Evolutionary conservation across 306 rosid genomes (phyloP).

Genomic region (Malus asiatica): DNA sequence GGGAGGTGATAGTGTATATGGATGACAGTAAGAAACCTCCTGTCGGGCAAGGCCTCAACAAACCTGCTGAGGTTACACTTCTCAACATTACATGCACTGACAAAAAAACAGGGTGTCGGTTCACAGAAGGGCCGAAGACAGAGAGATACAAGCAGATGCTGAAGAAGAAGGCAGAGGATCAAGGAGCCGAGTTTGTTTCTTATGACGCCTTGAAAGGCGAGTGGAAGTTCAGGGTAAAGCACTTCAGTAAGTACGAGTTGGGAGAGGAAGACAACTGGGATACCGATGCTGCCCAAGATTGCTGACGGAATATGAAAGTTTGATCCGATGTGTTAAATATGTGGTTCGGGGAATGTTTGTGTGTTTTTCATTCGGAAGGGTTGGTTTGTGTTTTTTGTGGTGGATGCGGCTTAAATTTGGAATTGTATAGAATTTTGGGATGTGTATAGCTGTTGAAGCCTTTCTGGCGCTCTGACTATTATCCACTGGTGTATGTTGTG

Average conservation of each 20-base stretch:
- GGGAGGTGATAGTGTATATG: slow-evolving; percentile 90
- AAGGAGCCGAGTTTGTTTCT: slow-evolving; percentile 83
- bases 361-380: background rate
- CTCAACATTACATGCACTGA: slow-evolving; percentile 84
- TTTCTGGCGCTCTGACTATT: background rate
- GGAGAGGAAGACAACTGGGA: slow-evolving; percentile 34
- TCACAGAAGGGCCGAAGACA: slow-evolving; percentile 63
- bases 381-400: background rate
- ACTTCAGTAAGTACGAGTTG: slow-evolving; percentile 65
- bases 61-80: slow-evolving; percentile 92
- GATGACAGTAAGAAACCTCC: slow-evolving; percentile 93
- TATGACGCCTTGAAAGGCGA: slow-evolving; percentile 73
- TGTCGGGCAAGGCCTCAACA: slow-evolving; percentile 93
- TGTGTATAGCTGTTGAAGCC: background rate
- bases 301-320: background rate
- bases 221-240: slow-evolving; percentile 87
- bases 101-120: slow-evolving; percentile 66
- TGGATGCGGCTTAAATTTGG: background rate
- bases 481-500: background rate
- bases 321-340: background rate
- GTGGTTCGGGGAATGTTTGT: background rate
- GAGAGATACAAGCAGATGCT: slow-evolving; percentile 88
- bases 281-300: background rate
- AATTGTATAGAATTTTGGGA: slow-evolving; percentile 17
- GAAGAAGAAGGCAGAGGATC: slow-evolving; percentile 85